Conservation (phyloP, 768 basidiomycete species). For the Agrocybe pediades region DNA sequence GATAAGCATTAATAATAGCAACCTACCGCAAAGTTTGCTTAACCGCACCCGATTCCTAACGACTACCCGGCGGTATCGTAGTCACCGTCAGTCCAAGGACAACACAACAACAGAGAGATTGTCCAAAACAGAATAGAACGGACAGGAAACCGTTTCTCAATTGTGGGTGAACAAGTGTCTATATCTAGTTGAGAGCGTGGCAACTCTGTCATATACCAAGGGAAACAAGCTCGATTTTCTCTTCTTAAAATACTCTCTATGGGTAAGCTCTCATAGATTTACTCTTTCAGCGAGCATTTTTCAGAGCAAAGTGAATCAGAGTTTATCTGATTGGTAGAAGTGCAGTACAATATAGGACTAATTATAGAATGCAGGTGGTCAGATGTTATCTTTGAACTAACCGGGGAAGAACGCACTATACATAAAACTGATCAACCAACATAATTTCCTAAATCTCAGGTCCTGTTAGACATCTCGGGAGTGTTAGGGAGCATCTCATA, state of each 20-base stretch:
- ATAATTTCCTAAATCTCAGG: conserved; percentile 5
- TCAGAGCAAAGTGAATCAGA: background rate
- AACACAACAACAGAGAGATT: background rate
- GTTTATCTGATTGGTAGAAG: background rate
- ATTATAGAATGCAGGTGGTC: conserved; percentile 9
- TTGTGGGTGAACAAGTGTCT: background rate
- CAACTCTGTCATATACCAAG: background rate
- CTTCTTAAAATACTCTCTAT: background rate
- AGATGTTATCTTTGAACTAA: conserved; percentile 8
- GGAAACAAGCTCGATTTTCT: background rate
- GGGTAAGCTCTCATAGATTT: background rate
- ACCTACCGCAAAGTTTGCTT: background rate
- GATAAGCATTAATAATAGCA: background rate
- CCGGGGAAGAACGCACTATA: conserved; percentile 15
- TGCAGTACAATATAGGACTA: conserved; percentile 9
- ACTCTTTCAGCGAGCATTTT: background rate
- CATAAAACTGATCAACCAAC: conserved; percentile 4
- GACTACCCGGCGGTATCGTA: no score
- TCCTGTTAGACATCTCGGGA: conserved; percentile 16
- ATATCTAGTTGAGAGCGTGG: background rate
- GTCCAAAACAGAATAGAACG: background rate
- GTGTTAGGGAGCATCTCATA: conserved; percentile 45
- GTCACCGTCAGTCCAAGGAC: background rate
- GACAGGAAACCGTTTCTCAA: background rate
- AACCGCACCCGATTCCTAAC: background rate